These are phyloP conservation scores for Trypanosoma brucei DNA, from an alignment of 208 protist species.

Conservation along the genomic window DNA sequence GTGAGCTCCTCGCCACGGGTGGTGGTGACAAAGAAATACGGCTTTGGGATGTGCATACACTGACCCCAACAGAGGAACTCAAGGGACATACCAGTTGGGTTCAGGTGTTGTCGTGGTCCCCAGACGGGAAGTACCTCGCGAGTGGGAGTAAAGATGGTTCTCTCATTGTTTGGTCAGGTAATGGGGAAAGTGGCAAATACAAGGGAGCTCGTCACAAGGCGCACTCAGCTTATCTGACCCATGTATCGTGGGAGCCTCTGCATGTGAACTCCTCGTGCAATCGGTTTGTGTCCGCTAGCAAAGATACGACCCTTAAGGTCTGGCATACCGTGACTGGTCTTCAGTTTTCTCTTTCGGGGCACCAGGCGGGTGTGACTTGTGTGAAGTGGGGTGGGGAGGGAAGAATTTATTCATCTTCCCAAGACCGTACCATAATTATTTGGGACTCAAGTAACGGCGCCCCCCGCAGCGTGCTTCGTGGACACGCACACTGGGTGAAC, in stretches of 20 bases:
- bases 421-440: constrained; percentile 97
- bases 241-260: constrained; percentile 95
- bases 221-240: constrained; percentile 95
- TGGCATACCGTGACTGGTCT: constrained; percentile 64
- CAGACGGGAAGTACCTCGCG: constrained; percentile 89
- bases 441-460: constrained; percentile 86
- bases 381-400: constrained; percentile 95
- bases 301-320: constrained; percentile 91
- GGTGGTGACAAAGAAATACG: constrained; percentile 95
- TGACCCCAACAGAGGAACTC: constrained; percentile 91
- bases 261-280: constrained; percentile 83
- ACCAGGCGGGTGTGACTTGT: constrained; percentile 96
- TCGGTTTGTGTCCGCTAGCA: constrained; percentile 90
- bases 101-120: constrained; percentile 94
- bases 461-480: constrained; percentile 74
- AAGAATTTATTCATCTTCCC: constrained; percentile 93
- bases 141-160: constrained; percentile 93
- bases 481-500: constrained; percentile 99
- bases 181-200: constrained; percentile 69
- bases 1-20: constrained; percentile 90
- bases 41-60: constrained; percentile 97
- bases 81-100: constrained; percentile 95
- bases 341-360: constrained; percentile 90
- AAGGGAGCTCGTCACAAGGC: constrained; percentile 82
- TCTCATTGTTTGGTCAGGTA: constrained; percentile 91